Evolutionary conservation across 495 filamentous ascomycete species (phyloP), one percentile per base, ranked within the genome.

Genomic region (Daldinia vernicosa): DNA sequence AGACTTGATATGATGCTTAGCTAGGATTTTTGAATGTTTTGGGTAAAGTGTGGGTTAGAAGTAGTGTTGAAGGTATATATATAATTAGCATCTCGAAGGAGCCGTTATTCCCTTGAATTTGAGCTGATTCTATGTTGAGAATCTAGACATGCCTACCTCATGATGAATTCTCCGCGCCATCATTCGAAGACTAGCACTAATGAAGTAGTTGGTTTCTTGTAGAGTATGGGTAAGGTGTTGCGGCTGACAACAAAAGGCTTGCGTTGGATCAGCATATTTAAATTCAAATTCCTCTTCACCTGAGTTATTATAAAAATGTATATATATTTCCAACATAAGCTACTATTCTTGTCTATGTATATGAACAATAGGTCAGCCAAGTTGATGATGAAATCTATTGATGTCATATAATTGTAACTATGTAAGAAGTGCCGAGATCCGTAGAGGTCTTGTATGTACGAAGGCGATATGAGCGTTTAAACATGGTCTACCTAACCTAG

Each of bases 401-500:
- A 47, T 47, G 43, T 47, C 19, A 47, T 24, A 47, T 22, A 47
- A 14, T 33, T 9, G 12, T 47, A 47, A 22, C 43, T 8, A n/a
- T n/a, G n/a, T n/a, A 11, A 47, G 43, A 47, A 47, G 9, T 47
- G 19, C 43, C 43, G 43, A 47, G 43, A 9, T 47, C 43, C 43
- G 43, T 47, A 47, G 7, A 22, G n/a, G n/a, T 47, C 19, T 47
- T 47, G 17, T 47, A 47, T 47, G 43, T 47, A 47, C 9, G 12
- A 24, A 53, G 22, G 4, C 50, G 30, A 58, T 52, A 53, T 27
- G 51, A 63, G 37, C 4, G 14, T 24, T 56, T 22, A 12, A 57
- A 39, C 24, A 50, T 51, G 28, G 30, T 58, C 57, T 27, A 40
- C 52, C 57, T 27, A 40, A 33, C 32, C 15, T 37, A n/a, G n/a